Evolutionary conservation across 2,329 filamentous ascomycete genomes (phyloP).

Genomic region (Fusarium decemcellulare): DNA sequence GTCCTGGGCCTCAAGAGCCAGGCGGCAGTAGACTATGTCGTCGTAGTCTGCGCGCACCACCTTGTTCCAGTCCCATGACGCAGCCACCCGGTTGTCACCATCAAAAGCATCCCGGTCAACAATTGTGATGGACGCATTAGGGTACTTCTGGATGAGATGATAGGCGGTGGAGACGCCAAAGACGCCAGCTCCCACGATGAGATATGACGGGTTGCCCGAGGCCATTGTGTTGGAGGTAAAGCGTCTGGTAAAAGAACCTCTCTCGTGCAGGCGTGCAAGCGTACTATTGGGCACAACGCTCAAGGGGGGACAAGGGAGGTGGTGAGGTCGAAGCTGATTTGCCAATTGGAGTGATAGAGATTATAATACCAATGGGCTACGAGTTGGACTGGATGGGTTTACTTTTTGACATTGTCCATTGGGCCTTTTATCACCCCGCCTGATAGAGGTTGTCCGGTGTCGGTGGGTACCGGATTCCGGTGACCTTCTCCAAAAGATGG

Average conservation of each 20-base stretch:
- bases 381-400: constrained; percentile 8
- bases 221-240: constrained; percentile 34
- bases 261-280: constrained; percentile 1
- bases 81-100: constrained; percentile 65
- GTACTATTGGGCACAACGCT: constrained; percentile 21
- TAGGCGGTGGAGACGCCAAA: constrained; percentile 78
- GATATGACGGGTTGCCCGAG: constrained; percentile 53
- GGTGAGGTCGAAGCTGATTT: constrained; percentile 2
- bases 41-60: constrained; percentile 49
- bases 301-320: neutral
- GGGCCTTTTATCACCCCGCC: constrained; percentile 39
- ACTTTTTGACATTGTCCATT: constrained; percentile 19
- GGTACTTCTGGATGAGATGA: constrained; percentile 67
- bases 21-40: constrained; percentile 72
- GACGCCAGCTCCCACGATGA: constrained; percentile 76
- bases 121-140: constrained; percentile 66
- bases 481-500: constrained; percentile 20
- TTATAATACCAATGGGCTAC: neutral
- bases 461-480: constrained; percentile 37
- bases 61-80: constrained; percentile 71
- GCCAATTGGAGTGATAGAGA: constrained; percentile 15
- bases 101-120: constrained; percentile 70
- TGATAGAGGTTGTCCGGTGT: constrained; percentile 33
- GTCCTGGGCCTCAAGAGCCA: constrained; percentile 76
- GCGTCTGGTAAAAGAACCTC: neutral